Base-by-base conservation (phyloP, 2,329 filamentous ascomycete species). In the Fusarium scirpi region DNA sequence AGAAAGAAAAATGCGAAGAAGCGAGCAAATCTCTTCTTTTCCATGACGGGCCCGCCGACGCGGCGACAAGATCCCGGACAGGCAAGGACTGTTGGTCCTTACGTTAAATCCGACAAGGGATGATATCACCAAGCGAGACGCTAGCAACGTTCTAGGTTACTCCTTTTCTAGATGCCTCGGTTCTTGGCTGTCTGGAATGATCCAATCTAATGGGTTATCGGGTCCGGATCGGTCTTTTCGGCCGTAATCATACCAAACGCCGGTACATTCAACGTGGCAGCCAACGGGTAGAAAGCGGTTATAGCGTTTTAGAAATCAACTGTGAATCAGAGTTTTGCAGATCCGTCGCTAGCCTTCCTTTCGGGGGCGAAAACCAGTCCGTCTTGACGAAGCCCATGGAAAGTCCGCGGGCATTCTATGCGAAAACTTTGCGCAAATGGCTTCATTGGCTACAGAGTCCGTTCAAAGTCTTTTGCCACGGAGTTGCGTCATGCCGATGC, bases 141-240 rank as follows among this genome's bases (percentile, higher is more conserved):
- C 67, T 70, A 70, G 34, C 46, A 18, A n/a, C 32, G 6, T 47
- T 57, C 44, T 51, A 10, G 62, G 53, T 40, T 55, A 59, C 40
- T 53, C 51, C 43, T 34, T 58, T 40, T 18, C 52, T 25, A 12
- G 34, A n/a, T 64, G 57, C 67, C 67, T 71, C 67, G 67, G 67
- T 40, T 53, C 25, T 46, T 15, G 15, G 49, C 34, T 20, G 24
- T n/a, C 15, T 24, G 41, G 22, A 27, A 22, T 27, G 22, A 34
- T 58, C 30, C 8, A 40, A 40, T 34, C 48, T 46, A 32, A 32
- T 45, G 45, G 41, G 5, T 9, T 32, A n/a, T 68, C 67, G 67
- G 67, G 60, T 62, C 67, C 67, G 67, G 46, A 32, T 32, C 63
- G 53, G 62, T 30, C 29, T 46, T 71, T 70, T 71, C 67, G 67